Conservation (phyloP, 75 land plant genomes). For the Larix kaempferi region DNA sequence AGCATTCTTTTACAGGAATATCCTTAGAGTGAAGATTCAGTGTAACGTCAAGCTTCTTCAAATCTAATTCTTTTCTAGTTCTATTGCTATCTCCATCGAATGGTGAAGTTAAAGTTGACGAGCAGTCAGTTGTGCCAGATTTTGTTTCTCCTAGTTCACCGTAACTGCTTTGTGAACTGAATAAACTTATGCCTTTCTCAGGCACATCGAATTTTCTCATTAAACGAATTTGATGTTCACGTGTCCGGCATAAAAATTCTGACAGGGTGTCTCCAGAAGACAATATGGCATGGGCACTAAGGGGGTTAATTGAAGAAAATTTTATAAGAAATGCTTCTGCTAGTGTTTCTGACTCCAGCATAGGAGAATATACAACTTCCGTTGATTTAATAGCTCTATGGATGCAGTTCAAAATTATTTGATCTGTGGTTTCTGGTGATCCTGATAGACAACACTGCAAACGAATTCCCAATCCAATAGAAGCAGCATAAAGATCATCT, state of each 20-base stretch:
- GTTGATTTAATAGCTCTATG: conserved; percentile 14
- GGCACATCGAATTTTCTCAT: conserved; percentile 47
- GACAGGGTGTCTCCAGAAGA: conserved; percentile 41
- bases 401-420: conserved; percentile 64
- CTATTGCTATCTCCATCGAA: conserved; percentile 30
- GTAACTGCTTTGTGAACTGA: conserved; percentile 52
- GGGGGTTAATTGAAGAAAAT: conserved; percentile 92
- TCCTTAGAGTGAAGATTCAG: neutral
- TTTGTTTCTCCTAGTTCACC: conserved; percentile 62
- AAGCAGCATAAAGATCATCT: conserved; percentile 74
- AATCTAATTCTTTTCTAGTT: conserved; percentile 4
- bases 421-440: conserved; percentile 54
- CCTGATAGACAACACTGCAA: conserved; percentile 71
- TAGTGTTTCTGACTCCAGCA: conserved; percentile 72
- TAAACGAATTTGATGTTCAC: conserved; percentile 31
- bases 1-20: neutral
- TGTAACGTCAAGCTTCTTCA: neutral
- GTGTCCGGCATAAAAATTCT: conserved; percentile 55
- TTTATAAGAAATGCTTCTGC: conserved; percentile 78
- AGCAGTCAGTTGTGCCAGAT: conserved; percentile 67
- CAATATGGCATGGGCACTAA: conserved; percentile 83
- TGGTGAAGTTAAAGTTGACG: conserved; percentile 54
- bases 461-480: conserved; percentile 68
- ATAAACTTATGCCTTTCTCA: conserved; percentile 47
- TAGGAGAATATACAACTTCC: conserved; percentile 36